Base-by-base conservation (phyloP, 2,329 filamentous ascomycete genomes). In the Cordyceps cateniannulata region DNA sequence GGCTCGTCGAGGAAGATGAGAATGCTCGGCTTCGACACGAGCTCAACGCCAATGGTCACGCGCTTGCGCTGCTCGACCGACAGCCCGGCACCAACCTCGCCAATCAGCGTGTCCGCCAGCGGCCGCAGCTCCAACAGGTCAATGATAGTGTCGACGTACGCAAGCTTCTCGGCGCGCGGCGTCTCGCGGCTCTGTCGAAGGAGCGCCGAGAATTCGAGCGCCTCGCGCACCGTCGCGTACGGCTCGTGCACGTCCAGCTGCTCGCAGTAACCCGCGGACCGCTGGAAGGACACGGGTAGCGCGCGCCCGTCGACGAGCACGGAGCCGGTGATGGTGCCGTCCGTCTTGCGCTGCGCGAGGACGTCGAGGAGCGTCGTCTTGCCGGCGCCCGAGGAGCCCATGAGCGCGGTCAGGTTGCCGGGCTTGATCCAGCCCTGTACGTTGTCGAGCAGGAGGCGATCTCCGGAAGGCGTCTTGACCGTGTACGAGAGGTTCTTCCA, bases 321-420 rank as follows among this genome's bases (percentile, higher is more conserved):
- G 56, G 89, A 85, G 49, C 90, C 90, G 20, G 76, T 77, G 27
- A 93, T 88, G 2, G 88, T 86, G 66, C 90, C 90, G 74, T 90
- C 89, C 1, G 88, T 92, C 62, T 89, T 88, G 66, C 90, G 85
- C 63, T 89, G 89, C 5, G 91, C 91, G 35, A 96, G 80, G 2
- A 91, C 89, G 71, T 96, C 91, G 7, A 96, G 78, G 3, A 96
- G 81, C 0, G 91, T 95, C 0, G 91, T 96, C 74, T 96, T 96
- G 56, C 91, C 91, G 18, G 91, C 91, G 65, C 90, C 90, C 12
- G 87, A 89, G 2, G 89, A 85, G 67, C 90, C 87, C 89, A 93
- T 90, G n/a, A 93, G 77, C 5, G 89, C 90, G 3, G 87, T 90
- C 22, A 92, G 73, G 64, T 86, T 91, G 50, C 90, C 90, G 1